Base-by-base conservation (phyloP, 2,329 filamentous ascomycete genomes). In the Dissoconium aciculare region DNA sequence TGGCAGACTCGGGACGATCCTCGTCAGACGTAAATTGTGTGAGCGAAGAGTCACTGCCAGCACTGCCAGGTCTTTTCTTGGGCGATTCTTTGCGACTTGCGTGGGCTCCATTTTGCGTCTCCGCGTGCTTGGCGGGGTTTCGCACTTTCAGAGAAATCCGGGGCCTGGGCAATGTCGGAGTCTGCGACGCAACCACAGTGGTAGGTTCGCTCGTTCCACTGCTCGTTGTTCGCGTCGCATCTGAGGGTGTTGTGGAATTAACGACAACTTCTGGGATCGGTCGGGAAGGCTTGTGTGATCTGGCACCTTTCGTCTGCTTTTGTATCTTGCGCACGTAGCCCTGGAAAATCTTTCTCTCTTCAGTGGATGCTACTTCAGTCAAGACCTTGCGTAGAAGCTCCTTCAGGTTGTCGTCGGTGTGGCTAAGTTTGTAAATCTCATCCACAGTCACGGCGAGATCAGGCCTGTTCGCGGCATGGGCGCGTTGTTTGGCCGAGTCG, bases 361-460 rank as follows among this genome's bases (percentile, higher is more conserved):
- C 46, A 15, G 45, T 32, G 3, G 55, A 58, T 19, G 55, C 47
- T 13, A 46, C 54, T 33, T 59, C 54, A 8, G 53, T 48, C 17
- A 65, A 50, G 17, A 65, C 54, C 5, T 54, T 53, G 21, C 61
- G 51, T 5, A 67, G 51, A 3, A 63, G 45, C 15, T 52, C 42
- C 24, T 53, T 51, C 14, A 64, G 42, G 12, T 38, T 38, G 11
- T 42, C 32, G 28, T 64, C 50, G 11, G 36, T 44, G 16, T 53
- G 47, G 42, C 57, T 59, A 31, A 59, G 47, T 15, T 54, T 43
- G 44, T 57, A 59, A 27, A 66, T 50, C 29, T 58, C 50, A 34
- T 55, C 50, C 6, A 67, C 44, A 9, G 62, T 62, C 12, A 42
- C 39, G 15, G 54, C 56, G 25, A 59, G 48, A 12, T 46, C 42